phyloP scores from a whole-genome alignment of 2,329 filamentous ascomycete genomes.

The Ramichloridium luteum region DNA sequence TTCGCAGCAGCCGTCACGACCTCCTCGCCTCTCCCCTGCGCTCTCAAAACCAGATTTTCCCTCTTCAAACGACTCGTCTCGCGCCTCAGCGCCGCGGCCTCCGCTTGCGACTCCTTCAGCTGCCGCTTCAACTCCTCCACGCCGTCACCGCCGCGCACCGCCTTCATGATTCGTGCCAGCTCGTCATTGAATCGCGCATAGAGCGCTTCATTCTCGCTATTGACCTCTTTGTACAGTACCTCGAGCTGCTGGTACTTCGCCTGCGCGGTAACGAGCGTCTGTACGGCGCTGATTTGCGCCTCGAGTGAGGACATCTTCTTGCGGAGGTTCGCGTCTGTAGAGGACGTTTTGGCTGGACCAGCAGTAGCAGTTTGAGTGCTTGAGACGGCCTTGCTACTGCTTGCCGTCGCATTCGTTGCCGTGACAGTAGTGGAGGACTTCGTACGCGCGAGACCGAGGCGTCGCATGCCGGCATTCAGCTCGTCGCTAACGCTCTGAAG shows the following conservation, averaged over 20 bases:
- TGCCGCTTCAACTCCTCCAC: constrained; percentile 64
- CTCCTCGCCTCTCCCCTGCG: too few species aligned
- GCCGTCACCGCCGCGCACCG: constrained; percentile 61
- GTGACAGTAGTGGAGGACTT: too few species aligned
- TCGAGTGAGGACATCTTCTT: constrained; percentile 46
- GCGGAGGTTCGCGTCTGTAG: constrained; percentile 50
- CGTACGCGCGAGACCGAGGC: too few species aligned
- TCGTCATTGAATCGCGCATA: constrained; percentile 92
- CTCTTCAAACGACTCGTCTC: constrained; percentile 75
- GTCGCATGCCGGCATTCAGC: too few species aligned
- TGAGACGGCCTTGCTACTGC: too few species aligned
- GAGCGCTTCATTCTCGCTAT: constrained; percentile 81
- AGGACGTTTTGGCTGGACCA: too few species aligned
- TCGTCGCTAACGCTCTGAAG: constrained; percentile 71
- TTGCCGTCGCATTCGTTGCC: too few species aligned
- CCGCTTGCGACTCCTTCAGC: constrained; percentile 63
- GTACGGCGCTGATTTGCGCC: constrained; percentile 50
- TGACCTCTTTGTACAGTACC: constrained; percentile 75
- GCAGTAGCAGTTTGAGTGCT: too few species aligned
- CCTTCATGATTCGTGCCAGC: constrained; percentile 67
- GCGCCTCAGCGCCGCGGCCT: constrained; percentile 64
- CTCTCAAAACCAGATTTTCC: constrained; percentile 58
- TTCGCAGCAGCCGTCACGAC: too few species aligned
- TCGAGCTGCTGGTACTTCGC: constrained; percentile 71
- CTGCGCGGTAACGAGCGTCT: constrained; percentile 58